Evolutionary conservation across 2,329 filamentous ascomycete genomes (phyloP), one percentile per base, ranked within the genome.

Genomic region (Ophiostoma fasciatum): DNA sequence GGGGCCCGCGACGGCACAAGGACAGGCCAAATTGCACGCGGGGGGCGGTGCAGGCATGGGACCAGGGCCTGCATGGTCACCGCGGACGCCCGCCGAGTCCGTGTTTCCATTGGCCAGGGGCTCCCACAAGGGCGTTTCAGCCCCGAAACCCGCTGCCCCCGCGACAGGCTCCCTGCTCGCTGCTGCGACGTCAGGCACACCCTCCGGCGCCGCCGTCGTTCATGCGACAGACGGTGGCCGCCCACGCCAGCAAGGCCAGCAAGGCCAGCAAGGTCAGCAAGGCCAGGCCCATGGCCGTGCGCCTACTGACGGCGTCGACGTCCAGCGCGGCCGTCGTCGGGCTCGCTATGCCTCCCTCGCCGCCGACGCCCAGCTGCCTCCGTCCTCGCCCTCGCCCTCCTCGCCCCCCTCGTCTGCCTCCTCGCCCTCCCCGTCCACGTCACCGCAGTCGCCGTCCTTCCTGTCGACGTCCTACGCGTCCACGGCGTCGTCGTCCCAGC

Each of bases 61-160:
- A 29, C 49, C 40, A 41, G 53, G 52, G 39, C 54, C 52, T 36
- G 52, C 52, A 48, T 50, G 54, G 45, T 54, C 55, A n/a, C n/a
- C n/a, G n/a, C n/a, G n/a, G 28, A 54, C 53, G 33, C 45, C 55
- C 29, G 47, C 50, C 33, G 50, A 49, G 23, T 48, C 53, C 35
- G 43, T 48, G 33, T 46, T 51, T 36, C 50, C 55, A 52, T 61
- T 59, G 55, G 56, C 49, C 44, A 50, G 51, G 42, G 45, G 49
- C 43, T 50, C 48, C 51, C 52, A 52, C 42, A 55, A 47, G 43
- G 47, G 49, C 42, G 62, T 65, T 65, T 66, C 63, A 65, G 60
- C 51, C 43, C 48, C 58, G 53, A 60, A 59, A 57, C 55, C 51
- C 44, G 40, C 46, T 50, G 45, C 42, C 36, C 43, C n/a, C n/a